Evolutionary conservation across 306 rosid species (phyloP), one percentile per base, ranked within the genome.

Genomic region (Citrullus colocynthis): DNA sequence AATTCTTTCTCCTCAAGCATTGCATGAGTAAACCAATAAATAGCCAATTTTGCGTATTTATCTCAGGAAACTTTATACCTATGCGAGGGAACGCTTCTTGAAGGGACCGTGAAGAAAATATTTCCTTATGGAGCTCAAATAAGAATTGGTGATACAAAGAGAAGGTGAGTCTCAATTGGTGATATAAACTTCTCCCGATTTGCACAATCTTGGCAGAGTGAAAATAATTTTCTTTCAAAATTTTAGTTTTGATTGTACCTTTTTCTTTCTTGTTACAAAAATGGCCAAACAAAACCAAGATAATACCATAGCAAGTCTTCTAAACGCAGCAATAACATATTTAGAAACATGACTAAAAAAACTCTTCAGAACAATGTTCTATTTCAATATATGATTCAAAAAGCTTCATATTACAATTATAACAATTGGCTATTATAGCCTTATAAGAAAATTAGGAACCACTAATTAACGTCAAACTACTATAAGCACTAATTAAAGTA

Each of bases 51-150:
- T 51, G 48, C 42, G 64, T 66, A 64, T 85, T 49, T 75, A 15
- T 81, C 83, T 42, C 89, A 95, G 97, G 92, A 88, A 87, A 87
- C 81, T 79, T 58, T 82, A 77, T 24, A 85, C 82, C 96, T 95
- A 72, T 85, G 88, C 9, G 98, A 92, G 61, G 99, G 99, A 80
- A 82, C 96, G 16, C 97, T 92, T 83, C 76, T 95, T 59, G 88
- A 89, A 76, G 99, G 99, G 73, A 92, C 89, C 1, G 96, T 95
- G 48, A 89, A 85, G 82, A 91, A 89, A 82, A 82, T 92, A 30
- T 85, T 84, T 44, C 97, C 96, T 0, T 95, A 85, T 85, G 99
- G 99, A 79, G 99, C 97, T 58, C 98, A 92, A 76, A 81, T 95
- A 80, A 88, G 85, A 84, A 90, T 95, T 54, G 91, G 87, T 28